phyloP scores from a whole-genome alignment of 768 basidiomycete species.

The Lyophyllum atratum region DNA sequence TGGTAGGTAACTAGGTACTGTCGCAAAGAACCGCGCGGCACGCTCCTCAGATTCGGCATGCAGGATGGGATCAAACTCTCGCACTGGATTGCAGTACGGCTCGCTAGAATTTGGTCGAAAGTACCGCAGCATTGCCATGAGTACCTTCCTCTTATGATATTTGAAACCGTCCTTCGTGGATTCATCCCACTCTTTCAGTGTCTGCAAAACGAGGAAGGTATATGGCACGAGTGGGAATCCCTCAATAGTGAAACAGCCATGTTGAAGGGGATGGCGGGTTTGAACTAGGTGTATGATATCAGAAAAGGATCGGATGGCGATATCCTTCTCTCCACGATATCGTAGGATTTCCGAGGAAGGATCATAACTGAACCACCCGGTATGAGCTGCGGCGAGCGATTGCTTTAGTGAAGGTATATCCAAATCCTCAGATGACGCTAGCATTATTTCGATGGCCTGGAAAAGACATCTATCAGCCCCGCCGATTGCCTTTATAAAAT shows the following conservation, averaged over 20 bases:
- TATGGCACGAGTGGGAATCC: constrained; percentile 11
- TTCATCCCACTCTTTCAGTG: constrained; percentile 12
- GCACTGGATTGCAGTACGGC: constrained; percentile 10
- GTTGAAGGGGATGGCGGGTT: too few species aligned
- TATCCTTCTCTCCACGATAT: background rate
- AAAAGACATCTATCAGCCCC: too few species aligned
- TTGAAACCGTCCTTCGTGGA: background rate
- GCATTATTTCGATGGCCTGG: background rate
- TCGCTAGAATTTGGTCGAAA: constrained; percentile 6
- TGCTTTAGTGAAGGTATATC: background rate
- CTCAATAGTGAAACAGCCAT: background rate
- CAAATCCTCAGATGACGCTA: background rate
- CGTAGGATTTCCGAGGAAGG: background rate
- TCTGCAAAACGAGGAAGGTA: constrained; percentile 8
- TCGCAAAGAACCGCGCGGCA: constrained; percentile 1
- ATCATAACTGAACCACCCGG: background rate
- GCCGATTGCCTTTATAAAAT: too few species aligned
- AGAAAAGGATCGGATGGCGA: background rate
- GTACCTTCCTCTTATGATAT: background rate
- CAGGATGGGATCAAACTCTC: constrained; percentile 9
- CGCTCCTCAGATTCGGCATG: constrained; percentile 4
- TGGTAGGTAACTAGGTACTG: background rate
- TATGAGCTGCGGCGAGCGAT: background rate
- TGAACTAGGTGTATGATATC: background rate
- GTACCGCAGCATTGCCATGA: constrained; percentile 11